Evolutionary conservation across 345 rosid species (phyloP), one percentile per base, ranked within the genome.

Genomic region (Schrenkiella parvula): DNA sequence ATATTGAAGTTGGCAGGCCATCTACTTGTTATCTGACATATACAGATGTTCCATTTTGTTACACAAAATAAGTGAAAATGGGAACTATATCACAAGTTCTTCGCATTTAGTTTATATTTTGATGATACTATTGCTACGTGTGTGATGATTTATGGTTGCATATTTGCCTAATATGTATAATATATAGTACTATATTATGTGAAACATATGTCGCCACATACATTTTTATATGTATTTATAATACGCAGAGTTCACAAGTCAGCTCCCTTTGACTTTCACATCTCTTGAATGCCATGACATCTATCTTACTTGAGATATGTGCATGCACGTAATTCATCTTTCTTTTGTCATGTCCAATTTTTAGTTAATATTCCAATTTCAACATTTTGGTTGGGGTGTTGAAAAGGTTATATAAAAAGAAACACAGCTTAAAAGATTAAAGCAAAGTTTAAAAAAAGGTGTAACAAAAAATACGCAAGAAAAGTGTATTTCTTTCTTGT

Each of bases 251-350:
- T 32, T 22, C 39, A 69, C 43, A 75, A 75, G 74, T 68, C 69
- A 68, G 70, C 79, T 37, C 70, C 70, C 39, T 75, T 75, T 75
- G 79, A 75, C 79, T 68, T 75, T 68, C 69, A 22, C 8, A 43
- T 69, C 70, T 67, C 75, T 26, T 68, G 75, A 75, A 69, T 69
- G 79, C 58, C 56, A 60, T 57, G 43, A 3, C 66, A 56, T 60
- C 55, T 41, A 25, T 68, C 74, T 19, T 50, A 66, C 73, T 74
- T 12, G 73, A 58, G 52, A 74, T 50, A 58, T 59, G 73, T 66
- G 73, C 78, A 74, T 47, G n/a, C 52, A 56, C 61, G 48, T 29
- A 48, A 26, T 8, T 58, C 21, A 47, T 59, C 58, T 46, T 29
- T 70, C 31, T 64, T 54, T 26, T 51, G 31, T 31, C 38, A 23